These are phyloP conservation scores for Zygotorulaspora mrakii DNA, from an alignment of 1,139 yeast genomes.

Conservation along the genomic window DNA sequence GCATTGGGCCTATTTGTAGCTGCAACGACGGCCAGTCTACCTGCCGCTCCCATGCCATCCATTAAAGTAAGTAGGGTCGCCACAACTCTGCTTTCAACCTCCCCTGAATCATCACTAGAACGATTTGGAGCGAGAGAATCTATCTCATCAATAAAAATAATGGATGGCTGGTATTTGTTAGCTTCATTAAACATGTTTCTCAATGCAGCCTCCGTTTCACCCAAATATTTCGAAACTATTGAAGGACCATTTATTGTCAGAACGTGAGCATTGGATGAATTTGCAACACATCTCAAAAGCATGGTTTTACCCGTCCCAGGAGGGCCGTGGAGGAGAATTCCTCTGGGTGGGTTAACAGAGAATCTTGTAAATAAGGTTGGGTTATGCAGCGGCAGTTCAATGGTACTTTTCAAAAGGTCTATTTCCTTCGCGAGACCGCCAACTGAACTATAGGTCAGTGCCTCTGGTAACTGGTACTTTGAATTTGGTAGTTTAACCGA, in stretches of 20 bases:
- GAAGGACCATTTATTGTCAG: slow-evolving; percentile 87
- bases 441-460: slow-evolving; percentile 48
- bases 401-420: slow-evolving; percentile 55
- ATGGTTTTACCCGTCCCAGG: slow-evolving; percentile 97
- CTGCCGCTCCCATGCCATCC: slow-evolving; percentile 80
- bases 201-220: slow-evolving; percentile 85
- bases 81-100: slow-evolving; percentile 82
- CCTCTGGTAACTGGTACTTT: slow-evolving; percentile 42
- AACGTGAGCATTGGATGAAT: slow-evolving; percentile 70
- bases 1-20: slow-evolving; percentile 80
- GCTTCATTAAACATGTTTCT: slow-evolving; percentile 86
- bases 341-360: slow-evolving; percentile 89
- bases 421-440: slow-evolving; percentile 80
- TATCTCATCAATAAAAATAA: slow-evolving; percentile 85
- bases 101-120: slow-evolving; percentile 80
- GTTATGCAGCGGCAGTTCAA: slow-evolving; percentile 74
- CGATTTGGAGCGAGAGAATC: slow-evolving; percentile 87
- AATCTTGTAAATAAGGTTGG: slow-evolving; percentile 77
- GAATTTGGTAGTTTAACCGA: slow-evolving; percentile 24
- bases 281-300: slow-evolving; percentile 78
- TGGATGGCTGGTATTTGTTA: slow-evolving; percentile 73
- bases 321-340: slow-evolving; percentile 87
- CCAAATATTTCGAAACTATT: slow-evolving; percentile 84
- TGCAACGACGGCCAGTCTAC: slow-evolving; percentile 71
- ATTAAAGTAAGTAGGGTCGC: slow-evolving; percentile 82